A percentile compares a stretch with the other conserved stretches of the same genome.
Conservation (phyloP, 169 alveolate genomes). For the Sarcocystis neurona region DNA sequence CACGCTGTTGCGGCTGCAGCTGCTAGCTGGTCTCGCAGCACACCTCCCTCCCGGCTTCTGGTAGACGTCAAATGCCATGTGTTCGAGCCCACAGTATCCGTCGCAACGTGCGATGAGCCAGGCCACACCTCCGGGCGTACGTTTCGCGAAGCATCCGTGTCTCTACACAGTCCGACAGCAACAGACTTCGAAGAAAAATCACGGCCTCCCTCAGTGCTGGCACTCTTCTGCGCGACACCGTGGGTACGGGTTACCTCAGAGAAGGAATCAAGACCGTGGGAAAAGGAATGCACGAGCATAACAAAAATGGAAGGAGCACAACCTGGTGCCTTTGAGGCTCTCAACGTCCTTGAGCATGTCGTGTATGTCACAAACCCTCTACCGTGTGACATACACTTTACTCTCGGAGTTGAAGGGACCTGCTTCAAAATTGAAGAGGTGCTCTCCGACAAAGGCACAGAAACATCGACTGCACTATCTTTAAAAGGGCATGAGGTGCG, state of each 20-base stretch:
- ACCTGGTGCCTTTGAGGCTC: not conserved
- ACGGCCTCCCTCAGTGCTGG: not conserved
- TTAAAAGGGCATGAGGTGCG: not conserved
- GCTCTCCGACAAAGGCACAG: not conserved
- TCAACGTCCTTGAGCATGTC: not conserved
- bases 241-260: not conserved
- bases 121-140: not conserved
- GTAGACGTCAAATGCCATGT: not conserved
- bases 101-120: not conserved
- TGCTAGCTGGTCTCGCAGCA: not conserved
- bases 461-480: not conserved
- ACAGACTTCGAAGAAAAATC: not conserved
- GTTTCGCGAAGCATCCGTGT: not conserved
- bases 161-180: not conserved
- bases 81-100: not conserved
- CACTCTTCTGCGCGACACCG: not conserved
- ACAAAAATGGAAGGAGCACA: not conserved
- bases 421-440: not conserved
- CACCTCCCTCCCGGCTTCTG: not conserved
- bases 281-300: not conserved
- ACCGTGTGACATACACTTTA: slow-evolving; percentile 11
- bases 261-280: not conserved
- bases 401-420: not conserved
- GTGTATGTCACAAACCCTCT: not conserved
- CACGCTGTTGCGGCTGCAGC: not conserved